A percentile compares a stretch with the other conserved stretches of the same genome.
Conservation (phyloP, 495 filamentous ascomycete genomes). For the Echria macrotheca region DNA sequence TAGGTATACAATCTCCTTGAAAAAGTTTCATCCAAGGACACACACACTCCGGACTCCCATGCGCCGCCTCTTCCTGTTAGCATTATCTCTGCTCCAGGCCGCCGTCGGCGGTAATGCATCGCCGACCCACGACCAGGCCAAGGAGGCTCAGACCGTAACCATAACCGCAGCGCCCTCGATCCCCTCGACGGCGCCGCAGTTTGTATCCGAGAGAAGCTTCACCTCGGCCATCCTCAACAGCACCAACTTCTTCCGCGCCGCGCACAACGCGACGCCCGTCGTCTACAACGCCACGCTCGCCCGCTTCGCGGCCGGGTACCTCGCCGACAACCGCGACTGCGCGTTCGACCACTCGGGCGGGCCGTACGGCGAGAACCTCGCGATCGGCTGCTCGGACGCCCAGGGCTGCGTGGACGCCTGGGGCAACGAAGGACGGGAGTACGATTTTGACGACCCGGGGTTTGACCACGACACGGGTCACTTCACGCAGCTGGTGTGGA, state of each 20-base stretch:
- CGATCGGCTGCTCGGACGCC: constrained; percentile 58
- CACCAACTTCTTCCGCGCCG: constrained; percentile 61
- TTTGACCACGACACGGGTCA: constrained; percentile 69
- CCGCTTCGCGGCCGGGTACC: constrained; percentile 42
- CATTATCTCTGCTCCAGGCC: neutral
- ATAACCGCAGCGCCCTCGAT: constrained; percentile 23
- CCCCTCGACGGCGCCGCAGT: constrained; percentile 36
- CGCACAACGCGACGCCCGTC: constrained; percentile 57
- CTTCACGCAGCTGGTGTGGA: constrained; percentile 84
- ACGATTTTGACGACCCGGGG: constrained; percentile 50
- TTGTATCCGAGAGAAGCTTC: constrained; percentile 46
- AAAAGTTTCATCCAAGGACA: neutral
- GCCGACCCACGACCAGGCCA: constrained; percentile 3
- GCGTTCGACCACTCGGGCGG: constrained; percentile 59
- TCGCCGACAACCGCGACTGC: constrained; percentile 40
- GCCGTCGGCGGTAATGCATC: too few relatives aligned
- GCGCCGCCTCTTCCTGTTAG: neutral
- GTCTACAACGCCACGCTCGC: constrained; percentile 63
- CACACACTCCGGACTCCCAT: neutral
- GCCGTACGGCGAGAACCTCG: constrained; percentile 74
- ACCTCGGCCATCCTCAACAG: constrained; percentile 54
- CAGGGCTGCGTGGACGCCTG: constrained; percentile 58
- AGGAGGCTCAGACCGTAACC: constrained; percentile 4
- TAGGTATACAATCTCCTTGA: neutral
- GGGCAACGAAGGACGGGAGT: constrained; percentile 57